Evolutionary conservation across 768 basidiomycete genomes (phyloP).

Genomic region (Porpolomopsis calyptriformis): DNA sequence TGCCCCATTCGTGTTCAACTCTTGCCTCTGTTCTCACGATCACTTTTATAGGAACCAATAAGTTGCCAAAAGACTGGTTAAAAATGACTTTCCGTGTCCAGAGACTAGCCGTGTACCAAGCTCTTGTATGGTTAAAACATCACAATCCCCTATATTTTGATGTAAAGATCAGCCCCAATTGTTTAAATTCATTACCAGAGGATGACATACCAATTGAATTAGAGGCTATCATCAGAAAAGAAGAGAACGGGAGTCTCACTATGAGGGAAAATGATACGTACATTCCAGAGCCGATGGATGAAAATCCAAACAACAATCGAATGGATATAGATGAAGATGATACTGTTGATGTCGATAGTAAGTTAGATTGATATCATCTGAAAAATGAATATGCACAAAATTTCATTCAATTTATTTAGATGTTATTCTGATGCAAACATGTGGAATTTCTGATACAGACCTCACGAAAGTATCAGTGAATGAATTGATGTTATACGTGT

Average conservation of each 20-base stretch:
- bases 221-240: not conserved
- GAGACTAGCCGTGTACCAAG: constrained; percentile 16
- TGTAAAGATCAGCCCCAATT: constrained; percentile 15
- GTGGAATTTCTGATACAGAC: constrained; percentile 17
- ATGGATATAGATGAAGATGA: not conserved
- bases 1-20: too few relatives aligned
- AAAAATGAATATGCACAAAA: too few relatives aligned
- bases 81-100: constrained; percentile 23
- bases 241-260: not conserved
- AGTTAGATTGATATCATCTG: too few relatives aligned
- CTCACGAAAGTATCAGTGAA: constrained; percentile 3
- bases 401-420: not conserved
- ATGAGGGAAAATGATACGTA: too few relatives aligned
- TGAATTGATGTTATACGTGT: constrained; percentile 12
- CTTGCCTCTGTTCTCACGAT: too few relatives aligned
- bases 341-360: not conserved
- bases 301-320: not conserved
- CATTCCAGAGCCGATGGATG: constrained; percentile 1
- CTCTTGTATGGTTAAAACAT: constrained; percentile 26
- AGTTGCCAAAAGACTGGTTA: constrained; percentile 22
- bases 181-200: constrained; percentile 10
- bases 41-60: too few relatives aligned
- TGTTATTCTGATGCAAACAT: constrained; percentile 16
- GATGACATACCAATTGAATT: constrained; percentile 7
- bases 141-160: constrained; percentile 25